Percentiles rank a stretch among this genome's conserved stretches.
Conservation (phyloP, 1,139 yeast species). For the Kodamaea plutei region DNA sequence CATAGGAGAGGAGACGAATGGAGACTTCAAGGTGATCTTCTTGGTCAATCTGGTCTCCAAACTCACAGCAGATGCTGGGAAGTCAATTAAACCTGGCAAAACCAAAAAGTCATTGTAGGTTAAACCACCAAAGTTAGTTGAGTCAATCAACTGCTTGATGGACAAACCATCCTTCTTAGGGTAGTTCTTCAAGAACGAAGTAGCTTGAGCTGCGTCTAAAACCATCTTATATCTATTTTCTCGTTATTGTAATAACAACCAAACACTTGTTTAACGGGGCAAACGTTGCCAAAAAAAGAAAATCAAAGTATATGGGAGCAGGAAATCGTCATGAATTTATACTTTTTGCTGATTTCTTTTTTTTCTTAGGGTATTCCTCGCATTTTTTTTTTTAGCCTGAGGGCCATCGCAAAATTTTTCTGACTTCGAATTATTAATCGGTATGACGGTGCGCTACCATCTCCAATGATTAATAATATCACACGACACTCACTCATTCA, state of each 20-base stretch:
- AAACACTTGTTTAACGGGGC: constrained; percentile 24
- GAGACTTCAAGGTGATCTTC: constrained; percentile 86
- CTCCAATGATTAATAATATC: too few species aligned
- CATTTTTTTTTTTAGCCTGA: constrained; percentile 3
- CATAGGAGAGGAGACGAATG: constrained; percentile 98
- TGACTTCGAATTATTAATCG: constrained; percentile 7
- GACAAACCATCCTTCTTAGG: constrained; percentile 79
- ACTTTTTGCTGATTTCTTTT: constrained; percentile 2
- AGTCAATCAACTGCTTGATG: constrained; percentile 82
- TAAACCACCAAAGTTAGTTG: constrained; percentile 86
- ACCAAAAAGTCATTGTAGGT: constrained; percentile 95
- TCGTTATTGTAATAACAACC: too few species aligned
- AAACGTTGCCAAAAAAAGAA: constrained; percentile 44
- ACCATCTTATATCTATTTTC: constrained; percentile 28
- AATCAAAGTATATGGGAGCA: constrained; percentile 6
- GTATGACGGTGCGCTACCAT: too few species aligned
- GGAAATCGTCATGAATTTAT: constrained; percentile 5
- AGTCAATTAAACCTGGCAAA: constrained; percentile 91
- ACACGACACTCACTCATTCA: too few species aligned
- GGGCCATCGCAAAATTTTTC: constrained; percentile 11
- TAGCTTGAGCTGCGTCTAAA: constrained; percentile 61
- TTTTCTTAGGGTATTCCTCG: background rate
- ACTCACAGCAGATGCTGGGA: constrained; percentile 73
- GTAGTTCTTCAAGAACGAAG: constrained; percentile 63
- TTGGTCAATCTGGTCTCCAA: constrained; percentile 86